Evolutionary conservation across 2,329 filamentous ascomycete species (phyloP), one percentile per base, ranked within the genome.

Genomic region (Fusarium abutilonis): DNA sequence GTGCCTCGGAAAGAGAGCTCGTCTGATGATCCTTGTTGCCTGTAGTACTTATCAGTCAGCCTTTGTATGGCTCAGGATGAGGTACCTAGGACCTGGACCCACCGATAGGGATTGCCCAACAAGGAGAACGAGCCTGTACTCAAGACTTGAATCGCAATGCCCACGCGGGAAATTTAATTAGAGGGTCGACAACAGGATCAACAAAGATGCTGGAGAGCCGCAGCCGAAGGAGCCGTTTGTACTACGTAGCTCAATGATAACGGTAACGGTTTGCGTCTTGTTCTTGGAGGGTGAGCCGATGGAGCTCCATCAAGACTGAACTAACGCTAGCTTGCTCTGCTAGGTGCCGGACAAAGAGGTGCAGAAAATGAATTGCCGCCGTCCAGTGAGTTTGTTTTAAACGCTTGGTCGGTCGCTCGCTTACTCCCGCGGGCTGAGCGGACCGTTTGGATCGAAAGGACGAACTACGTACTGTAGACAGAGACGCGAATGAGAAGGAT

Each of bases 1-100:
- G 63, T 66, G 67, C 68, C 60, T 59, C 57, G 45, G 45, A 47
- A 58, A 63, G 54, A 64, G 63, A 63, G 65, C 68, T 71, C 65
- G 67, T 53, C 67, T 71, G 68, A 70, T 67, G 65, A 71, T 63
- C 68, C 68, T 54, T 67, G 68, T 40, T 32, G 43, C 42, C 64
- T 63, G 48, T 42, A 42, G 29, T 41, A 69, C 64, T 60, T 70
- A 69, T 68, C 66, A 65, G 58, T 67, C 62, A 52, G 63, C 58
- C 55, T 51, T 63, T 50, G 53, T 56, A 58, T 62, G 63, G 64
- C 48, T 66, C 60, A 56, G 56, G 23, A 45, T 64, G 53, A 52
- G 51, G 40, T 48, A 29, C 56, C 38, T 41, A 4, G 14, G 23
- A 23, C 45, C 53, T 52, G 49, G 60, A 42, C 54, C 66, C 56